Percentiles rank a stretch among this genome's conserved stretches.
phyloP scores from a whole-genome alignment of 495 filamentous ascomycete species.

The Xylaria longipes region DNA sequence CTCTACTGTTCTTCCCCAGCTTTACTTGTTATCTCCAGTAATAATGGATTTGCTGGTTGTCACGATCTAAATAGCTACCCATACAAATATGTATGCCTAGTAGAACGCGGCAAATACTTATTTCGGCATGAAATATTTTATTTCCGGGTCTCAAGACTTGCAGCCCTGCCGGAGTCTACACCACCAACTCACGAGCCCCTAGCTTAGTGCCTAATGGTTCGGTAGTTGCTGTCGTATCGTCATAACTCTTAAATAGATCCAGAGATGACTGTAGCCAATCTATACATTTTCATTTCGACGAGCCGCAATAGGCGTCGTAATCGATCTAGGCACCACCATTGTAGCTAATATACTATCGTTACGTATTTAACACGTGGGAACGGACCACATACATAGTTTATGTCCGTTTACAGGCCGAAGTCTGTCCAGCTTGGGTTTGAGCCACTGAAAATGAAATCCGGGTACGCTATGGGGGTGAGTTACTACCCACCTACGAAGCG shows the following conservation, averaged over 20 bases:
- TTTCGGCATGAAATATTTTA: neutral
- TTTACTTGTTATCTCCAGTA: neutral
- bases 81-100: too few relatives aligned
- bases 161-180: too few relatives aligned
- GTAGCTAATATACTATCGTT: neutral
- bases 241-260: neutral
- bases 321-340: neutral
- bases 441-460: neutral
- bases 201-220: neutral
- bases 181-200: neutral
- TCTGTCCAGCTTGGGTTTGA: neutral
- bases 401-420: neutral
- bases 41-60: neutral
- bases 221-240: neutral
- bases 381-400: neutral
- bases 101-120: too few relatives aligned
- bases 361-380: too few relatives aligned
- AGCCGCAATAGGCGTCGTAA: neutral
- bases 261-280: neutral
- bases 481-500: neutral
- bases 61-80: neutral
- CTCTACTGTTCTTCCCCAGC: neutral
- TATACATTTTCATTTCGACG: neutral
- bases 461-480: neutral
- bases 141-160: neutral